Percentiles rank a stretch among this genome's conserved stretches.
These are phyloP conservation scores for Entomortierella beljakovae DNA, from an alignment of 192 early-diverging fungal species.

Conservation along the genomic window DNA sequence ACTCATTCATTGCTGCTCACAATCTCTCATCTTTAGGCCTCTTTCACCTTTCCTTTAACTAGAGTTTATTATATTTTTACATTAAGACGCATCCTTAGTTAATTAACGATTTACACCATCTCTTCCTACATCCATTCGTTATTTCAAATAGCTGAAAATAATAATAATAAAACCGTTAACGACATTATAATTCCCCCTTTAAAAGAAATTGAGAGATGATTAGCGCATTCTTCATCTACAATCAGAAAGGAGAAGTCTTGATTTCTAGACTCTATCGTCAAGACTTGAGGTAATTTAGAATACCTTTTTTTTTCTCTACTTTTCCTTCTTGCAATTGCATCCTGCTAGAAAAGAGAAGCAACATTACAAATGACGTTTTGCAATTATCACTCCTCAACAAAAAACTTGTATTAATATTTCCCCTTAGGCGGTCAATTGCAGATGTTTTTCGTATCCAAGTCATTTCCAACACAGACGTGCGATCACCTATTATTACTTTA, in stretches of 20 bases:
- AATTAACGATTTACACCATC: no score
- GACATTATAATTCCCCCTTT: no score
- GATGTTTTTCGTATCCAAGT: conserved; percentile 99
- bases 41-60: background rate
- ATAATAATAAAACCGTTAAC: no score
- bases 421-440: conserved; percentile 85
- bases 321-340: background rate
- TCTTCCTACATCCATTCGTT: no score
- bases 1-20: background rate
- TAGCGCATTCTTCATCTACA: conserved; percentile 96
- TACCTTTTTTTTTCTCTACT: no score
- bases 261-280: conserved; percentile 95
- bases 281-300: conserved; percentile 83
- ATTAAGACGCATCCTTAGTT: background rate
- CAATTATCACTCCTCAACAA: no score
- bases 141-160: no score
- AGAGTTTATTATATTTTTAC: background rate
- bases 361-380: no score
- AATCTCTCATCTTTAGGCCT: no score
- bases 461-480: conserved; percentile 88
- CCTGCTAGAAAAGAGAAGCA: no score
- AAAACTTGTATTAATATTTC: no score
- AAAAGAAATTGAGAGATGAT: conserved; percentile 86
- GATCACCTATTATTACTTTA: conserved; percentile 90
- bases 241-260: conserved; percentile 98